Percentiles rank a stretch among this genome's conserved stretches.
Evolutionary conservation across 1,139 yeast genomes (phyloP).

Genomic region (Diutina pseudorugosa): DNA sequence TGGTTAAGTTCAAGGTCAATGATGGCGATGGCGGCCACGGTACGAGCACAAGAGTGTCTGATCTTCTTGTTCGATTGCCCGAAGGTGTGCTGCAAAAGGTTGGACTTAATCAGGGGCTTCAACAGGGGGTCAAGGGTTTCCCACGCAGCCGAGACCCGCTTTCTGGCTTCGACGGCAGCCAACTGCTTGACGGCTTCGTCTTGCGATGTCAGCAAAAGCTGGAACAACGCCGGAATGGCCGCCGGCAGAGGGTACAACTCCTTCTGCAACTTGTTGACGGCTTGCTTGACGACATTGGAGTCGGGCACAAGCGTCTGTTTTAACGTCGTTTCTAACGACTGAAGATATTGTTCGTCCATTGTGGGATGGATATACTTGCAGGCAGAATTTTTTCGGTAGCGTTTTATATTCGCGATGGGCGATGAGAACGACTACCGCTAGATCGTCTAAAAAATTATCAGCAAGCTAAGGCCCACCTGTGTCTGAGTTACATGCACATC

Average conservation of each 20-base stretch:
- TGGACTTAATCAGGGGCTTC: slow-evolving; percentile 50
- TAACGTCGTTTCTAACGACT: slow-evolving; percentile 68
- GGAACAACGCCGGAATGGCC: slow-evolving; percentile 74
- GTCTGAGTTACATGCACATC: too few relatives aligned
- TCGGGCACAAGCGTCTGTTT: slow-evolving; percentile 67
- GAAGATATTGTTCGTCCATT: slow-evolving; percentile 27
- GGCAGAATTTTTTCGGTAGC: background rate
- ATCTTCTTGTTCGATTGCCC: slow-evolving; percentile 43
- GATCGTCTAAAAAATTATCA: background rate
- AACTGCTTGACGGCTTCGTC: slow-evolving; percentile 62
- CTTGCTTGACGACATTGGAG: slow-evolving; percentile 58
- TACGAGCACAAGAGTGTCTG: slow-evolving; percentile 84
- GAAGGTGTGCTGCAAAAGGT: slow-evolving; percentile 62
- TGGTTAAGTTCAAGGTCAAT: slow-evolving; percentile 50
- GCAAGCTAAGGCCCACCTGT: too few relatives aligned
- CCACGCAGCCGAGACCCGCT: slow-evolving; percentile 71
- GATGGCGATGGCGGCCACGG: slow-evolving; percentile 77
- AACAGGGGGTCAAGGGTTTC: slow-evolving; percentile 37
- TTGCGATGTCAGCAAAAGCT: slow-evolving; percentile 57
- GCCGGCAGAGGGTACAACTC: slow-evolving; percentile 64
- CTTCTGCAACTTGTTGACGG: slow-evolving; percentile 61
- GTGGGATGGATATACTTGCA: background rate
- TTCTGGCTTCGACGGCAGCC: slow-evolving; percentile 93
- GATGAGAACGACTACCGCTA: background rate
- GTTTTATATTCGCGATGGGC: slow-evolving; percentile 3